These are phyloP conservation scores for Chrysosphaeria jannelii DNA, from an alignment of 2,329 filamentous ascomycete genomes.

Conservation along the genomic window DNA sequence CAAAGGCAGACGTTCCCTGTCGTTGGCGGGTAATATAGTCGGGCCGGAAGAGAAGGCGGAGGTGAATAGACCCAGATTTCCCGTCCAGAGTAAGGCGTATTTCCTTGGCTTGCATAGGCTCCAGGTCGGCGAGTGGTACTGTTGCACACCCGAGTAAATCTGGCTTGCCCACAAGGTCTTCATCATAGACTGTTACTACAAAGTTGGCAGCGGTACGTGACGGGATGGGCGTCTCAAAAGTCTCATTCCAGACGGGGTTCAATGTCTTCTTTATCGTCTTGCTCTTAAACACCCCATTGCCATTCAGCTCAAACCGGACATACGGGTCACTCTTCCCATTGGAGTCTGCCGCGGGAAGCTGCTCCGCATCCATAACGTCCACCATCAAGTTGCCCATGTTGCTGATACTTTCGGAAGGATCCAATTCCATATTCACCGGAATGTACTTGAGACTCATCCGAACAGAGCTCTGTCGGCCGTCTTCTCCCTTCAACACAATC, in stretches of 20 bases:
- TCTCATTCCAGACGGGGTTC: conserved; percentile 85
- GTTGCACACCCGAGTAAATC: conserved; percentile 56
- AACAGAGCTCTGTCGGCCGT: conserved; percentile 48
- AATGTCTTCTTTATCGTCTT: conserved; percentile 93
- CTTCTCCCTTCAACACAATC: conserved; percentile 47
- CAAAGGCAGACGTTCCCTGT: conserved; percentile 82
- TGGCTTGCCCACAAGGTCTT: conserved; percentile 86
- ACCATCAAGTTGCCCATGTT: conserved; percentile 90
- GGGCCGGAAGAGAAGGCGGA: conserved; percentile 76
- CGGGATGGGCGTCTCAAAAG: conserved; percentile 57
- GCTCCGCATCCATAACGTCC: conserved; percentile 61
- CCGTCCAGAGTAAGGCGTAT: conserved; percentile 51
- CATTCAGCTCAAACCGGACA: conserved; percentile 79
- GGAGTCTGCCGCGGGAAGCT: conserved; percentile 77
- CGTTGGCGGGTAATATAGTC: conserved; percentile 66
- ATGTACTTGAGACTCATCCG: conserved; percentile 87
- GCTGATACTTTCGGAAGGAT: conserved; percentile 91
- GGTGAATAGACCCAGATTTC: conserved; percentile 55
- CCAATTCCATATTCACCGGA: conserved; percentile 75
- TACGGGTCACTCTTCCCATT: conserved; percentile 96
- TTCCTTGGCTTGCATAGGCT: conserved; percentile 62
- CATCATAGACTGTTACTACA: conserved; percentile 62
- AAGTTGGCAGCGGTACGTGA: conserved; percentile 70
- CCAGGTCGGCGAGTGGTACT: conserved; percentile 50
- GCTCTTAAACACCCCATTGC: conserved; percentile 75